Evolutionary conservation across 495 filamentous ascomycete genomes (phyloP), one percentile per base, ranked within the genome.

Genomic region (Podospora appendiculata): DNA sequence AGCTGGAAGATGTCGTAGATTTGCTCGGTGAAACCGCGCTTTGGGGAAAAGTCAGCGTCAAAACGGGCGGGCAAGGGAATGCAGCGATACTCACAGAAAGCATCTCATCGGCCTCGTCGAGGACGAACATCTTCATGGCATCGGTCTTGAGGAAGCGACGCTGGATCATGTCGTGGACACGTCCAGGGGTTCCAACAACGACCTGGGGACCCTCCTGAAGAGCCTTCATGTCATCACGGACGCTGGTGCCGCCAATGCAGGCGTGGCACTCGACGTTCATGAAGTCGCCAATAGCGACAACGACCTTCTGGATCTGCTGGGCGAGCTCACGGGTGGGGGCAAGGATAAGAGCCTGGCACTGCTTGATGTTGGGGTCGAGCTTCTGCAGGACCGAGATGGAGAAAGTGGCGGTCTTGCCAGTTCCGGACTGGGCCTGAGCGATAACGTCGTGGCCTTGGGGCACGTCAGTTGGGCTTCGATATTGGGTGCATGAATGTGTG

Each of bases 181-280:
- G 87, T 55, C 93, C 93, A 17, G 93, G 93, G 3, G 93, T 97
- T 48, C 93, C 93, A 9, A 89, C 92, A 45, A 99, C 92, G 45
- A 99, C 90, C 61, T 99, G 93, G 57, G 93, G 93, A 47, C 93
- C 93, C 51, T 96, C 92, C 60, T 96, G 89, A 38, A 98, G 88
- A 66, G 92, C 94, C 71, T 89, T 86, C 60, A 97, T 96, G 70
- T 99, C 93, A 56, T 97, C 92, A 42, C 93, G 88, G 50, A 99
- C 88, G 63, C 92, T 96, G 54, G 93, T 99, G 33, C 93, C 93
- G 57, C 93, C 93, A 71, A 99, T 99, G 69, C 94, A 97, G 58
- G 93, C 90, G 61, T 99, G 93, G 72, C 94, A 97, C 70, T 99
- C 89, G 2, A 97, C 87, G 65, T 97, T 99, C 94, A 97, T 97